Evolutionary conservation across 208 protist genomes (phyloP).

Genomic region (Plasmodiophora brassicae): DNA sequence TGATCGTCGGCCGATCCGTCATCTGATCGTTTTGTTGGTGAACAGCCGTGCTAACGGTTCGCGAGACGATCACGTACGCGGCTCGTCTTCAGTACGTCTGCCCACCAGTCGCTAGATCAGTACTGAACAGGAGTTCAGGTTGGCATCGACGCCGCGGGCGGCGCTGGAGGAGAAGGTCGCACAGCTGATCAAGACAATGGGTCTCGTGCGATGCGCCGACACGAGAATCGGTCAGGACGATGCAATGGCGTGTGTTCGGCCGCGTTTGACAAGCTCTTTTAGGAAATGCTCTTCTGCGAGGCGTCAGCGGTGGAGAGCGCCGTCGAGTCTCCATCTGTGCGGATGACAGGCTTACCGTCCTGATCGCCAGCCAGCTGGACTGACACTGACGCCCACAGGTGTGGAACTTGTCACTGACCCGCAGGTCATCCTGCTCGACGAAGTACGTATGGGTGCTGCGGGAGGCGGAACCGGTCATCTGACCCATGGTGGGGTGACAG

Average conservation of each 20-base stretch:
- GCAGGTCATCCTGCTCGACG: slow-evolving; percentile 6
- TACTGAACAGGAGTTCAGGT: not conserved
- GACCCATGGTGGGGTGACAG: not conserved
- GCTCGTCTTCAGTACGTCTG: not conserved
- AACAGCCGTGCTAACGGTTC: not conserved
- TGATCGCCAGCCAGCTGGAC: not conserved
- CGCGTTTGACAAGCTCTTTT: not conserved
- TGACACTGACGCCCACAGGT: not conserved
- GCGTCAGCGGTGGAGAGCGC: slow-evolving; percentile 2
- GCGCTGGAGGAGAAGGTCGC: not conserved
- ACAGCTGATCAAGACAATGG: not conserved
- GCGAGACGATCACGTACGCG: not conserved
- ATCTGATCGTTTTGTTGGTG: not conserved
- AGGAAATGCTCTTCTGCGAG: not conserved
- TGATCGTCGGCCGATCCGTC: not conserved
- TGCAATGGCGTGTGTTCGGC: not conserved
- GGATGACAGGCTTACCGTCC: not conserved
- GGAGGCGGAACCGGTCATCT: not conserved
- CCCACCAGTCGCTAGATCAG: no score
- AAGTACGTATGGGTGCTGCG: not conserved
- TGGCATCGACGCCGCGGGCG: not conserved
- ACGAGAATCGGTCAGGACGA: not conserved
- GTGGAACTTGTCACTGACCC: slow-evolving; percentile 24
- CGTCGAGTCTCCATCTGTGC: not conserved
- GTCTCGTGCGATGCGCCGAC: not conserved